Evolutionary conservation across 2,329 filamentous ascomycete species (phyloP).

Genomic region (Stagonosporopsis rhizophila): DNA sequence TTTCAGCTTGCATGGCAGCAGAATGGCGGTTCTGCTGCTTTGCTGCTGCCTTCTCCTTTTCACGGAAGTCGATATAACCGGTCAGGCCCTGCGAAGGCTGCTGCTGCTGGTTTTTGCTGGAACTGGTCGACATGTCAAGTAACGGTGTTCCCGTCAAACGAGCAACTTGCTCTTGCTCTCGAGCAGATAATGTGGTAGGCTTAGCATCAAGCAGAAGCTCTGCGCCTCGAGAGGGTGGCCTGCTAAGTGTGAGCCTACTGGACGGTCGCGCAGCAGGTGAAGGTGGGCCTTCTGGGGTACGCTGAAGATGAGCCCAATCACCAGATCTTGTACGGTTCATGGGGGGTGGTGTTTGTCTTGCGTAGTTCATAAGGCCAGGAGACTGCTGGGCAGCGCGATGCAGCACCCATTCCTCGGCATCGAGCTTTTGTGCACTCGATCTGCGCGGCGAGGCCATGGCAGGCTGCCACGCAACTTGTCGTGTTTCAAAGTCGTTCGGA

Average conservation of each 20-base stretch:
- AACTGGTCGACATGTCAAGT: conserved; percentile 67
- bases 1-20: conserved; percentile 45
- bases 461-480: conserved; percentile 83
- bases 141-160: conserved; percentile 79
- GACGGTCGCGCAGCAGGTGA: conserved; percentile 34
- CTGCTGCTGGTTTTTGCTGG: conserved; percentile 50
- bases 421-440: conserved; percentile 63
- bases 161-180: conserved; percentile 89
- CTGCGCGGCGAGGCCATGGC: conserved; percentile 61
- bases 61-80: conserved; percentile 78
- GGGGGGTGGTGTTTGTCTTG: conserved; percentile 58
- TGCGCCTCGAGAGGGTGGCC: conserved; percentile 66
- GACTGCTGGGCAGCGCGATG: conserved; percentile 69
- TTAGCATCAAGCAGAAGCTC: conserved; percentile 61
- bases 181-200: conserved; percentile 74
- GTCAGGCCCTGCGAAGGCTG: conserved; percentile 67
- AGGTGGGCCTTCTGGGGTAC: conserved; percentile 34
- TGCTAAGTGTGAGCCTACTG: conserved; percentile 42
- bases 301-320: conserved; percentile 54
- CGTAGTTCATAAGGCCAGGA: conserved; percentile 59
- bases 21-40: conserved; percentile 44
- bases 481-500: conserved; percentile 60
- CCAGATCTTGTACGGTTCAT: conserved; percentile 53
- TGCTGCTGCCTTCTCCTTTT: conserved; percentile 69
- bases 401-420: conserved; percentile 83